Conservation (phyloP, 2,329 filamentous ascomycete species). For the Salinomyces thailandicus region DNA sequence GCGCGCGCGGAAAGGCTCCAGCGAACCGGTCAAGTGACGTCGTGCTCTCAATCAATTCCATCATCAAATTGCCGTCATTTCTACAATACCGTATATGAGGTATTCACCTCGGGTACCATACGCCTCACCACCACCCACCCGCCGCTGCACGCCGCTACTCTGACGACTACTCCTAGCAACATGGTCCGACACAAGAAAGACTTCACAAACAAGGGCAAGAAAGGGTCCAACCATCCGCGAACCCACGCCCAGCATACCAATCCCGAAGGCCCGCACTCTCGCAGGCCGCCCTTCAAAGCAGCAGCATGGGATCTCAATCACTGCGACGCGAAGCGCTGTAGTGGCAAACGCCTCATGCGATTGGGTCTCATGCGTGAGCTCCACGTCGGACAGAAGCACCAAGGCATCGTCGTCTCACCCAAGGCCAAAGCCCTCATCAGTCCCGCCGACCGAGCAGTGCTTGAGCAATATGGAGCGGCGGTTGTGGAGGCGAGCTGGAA, state of each 20-base stretch:
- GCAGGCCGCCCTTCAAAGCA: conserved; percentile 63
- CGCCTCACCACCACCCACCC: too few relatives aligned
- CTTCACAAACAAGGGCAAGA: conserved; percentile 62
- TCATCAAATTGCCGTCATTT: background rate
- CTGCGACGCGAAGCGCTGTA: conserved; percentile 94
- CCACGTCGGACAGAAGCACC: conserved; percentile 80
- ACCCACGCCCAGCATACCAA: conserved; percentile 23
- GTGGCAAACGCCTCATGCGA: conserved; percentile 86
- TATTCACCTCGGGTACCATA: too few relatives aligned
- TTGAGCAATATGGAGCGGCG: conserved; percentile 83
- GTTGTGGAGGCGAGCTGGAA: conserved; percentile 98
- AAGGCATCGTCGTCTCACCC: conserved; percentile 86
- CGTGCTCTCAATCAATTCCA: background rate
- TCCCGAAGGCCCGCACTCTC: conserved; percentile 18
- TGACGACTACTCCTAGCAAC: too few relatives aligned
- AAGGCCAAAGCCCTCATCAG: conserved; percentile 82
- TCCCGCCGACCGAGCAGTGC: conserved; percentile 66
- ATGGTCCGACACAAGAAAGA: conserved; percentile 99
- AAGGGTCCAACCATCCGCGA: conserved; percentile 27
- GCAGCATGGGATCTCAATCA: conserved; percentile 97
- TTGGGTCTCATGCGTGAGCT: conserved; percentile 89
- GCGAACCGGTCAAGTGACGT: too few relatives aligned
- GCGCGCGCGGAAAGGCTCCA: too few relatives aligned
- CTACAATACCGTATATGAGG: too few relatives aligned
- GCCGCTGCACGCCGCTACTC: too few relatives aligned